Percentiles rank a stretch among this genome's conserved stretches.
These are phyloP conservation scores for Aspergillus jensenii DNA, from an alignment of 2,329 filamentous ascomycete genomes.

Conservation along the genomic window DNA sequence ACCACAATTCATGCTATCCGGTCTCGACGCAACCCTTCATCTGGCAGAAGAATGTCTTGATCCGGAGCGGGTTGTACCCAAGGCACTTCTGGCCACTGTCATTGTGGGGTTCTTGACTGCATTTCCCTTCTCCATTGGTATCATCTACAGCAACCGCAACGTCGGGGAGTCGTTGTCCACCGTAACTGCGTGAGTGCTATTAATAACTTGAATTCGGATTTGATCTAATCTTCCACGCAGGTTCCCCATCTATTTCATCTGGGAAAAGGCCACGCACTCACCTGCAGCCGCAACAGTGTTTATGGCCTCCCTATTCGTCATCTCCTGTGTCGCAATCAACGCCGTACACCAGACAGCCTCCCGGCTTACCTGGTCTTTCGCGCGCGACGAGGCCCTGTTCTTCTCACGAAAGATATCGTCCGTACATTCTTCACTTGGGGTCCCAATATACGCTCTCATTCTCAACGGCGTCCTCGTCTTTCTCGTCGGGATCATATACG, in stretches of 20 bases:
- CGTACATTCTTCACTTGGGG: conserved; percentile 13
- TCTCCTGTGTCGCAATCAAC: conserved; percentile 21
- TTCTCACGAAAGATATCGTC: conserved; percentile 20
- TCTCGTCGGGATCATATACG: conserved; percentile 22
- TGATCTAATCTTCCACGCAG: conserved; percentile 1
- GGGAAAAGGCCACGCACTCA: conserved; percentile 23
- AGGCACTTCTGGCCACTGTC: conserved; percentile 21
- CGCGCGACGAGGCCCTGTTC: conserved; percentile 32
- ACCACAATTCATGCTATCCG: conserved; percentile 26
- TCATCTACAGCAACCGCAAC: conserved; percentile 20
- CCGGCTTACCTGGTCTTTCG: conserved; percentile 35
- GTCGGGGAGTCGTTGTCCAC: conserved; percentile 15
- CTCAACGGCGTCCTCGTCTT: conserved; percentile 18
- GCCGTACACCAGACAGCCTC: conserved; percentile 29
- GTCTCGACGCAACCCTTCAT: conserved; percentile 24
- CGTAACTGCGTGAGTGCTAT: conserved; percentile 16
- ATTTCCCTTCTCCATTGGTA: conserved; percentile 23
- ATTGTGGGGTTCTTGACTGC: conserved; percentile 21
- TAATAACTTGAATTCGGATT: neutral
- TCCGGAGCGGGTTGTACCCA: conserved; percentile 23
- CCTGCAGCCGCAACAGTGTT: conserved; percentile 21
- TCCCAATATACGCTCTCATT: conserved; percentile 18
- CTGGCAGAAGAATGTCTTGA: conserved; percentile 25
- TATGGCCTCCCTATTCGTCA: conserved; percentile 18
- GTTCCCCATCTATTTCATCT: conserved; percentile 24